Conservation (phyloP, 495 filamentous ascomycete genomes). For the Echria macrotheca region DNA sequence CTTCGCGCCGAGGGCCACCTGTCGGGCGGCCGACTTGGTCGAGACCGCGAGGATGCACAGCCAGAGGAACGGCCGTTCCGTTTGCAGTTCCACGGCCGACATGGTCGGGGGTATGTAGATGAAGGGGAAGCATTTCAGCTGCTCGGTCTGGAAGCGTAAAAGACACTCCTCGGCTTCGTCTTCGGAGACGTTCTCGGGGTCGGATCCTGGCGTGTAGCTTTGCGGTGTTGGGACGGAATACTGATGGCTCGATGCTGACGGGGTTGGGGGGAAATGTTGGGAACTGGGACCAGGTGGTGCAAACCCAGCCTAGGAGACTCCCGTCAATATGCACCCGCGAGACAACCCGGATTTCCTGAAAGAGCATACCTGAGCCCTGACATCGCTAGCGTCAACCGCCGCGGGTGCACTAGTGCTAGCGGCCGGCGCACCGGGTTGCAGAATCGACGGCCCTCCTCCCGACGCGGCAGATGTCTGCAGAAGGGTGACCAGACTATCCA, state of each 20-base stretch:
- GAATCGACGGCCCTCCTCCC: neutral
- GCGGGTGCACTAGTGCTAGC: neutral
- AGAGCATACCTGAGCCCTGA: too few relatives aligned
- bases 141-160: conserved; percentile 31
- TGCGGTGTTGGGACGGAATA: neutral
- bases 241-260: neutral
- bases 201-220: conserved; percentile 11
- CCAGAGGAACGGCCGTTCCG: conserved; percentile 48
- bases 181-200: conserved; percentile 14
- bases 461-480: conserved; percentile 26
- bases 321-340: too few relatives aligned
- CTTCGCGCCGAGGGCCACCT: conserved; percentile 31
- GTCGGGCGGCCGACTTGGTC: conserved; percentile 28
- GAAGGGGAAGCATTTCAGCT: conserved; percentile 39
- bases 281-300: too few relatives aligned
- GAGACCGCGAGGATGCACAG: conserved; percentile 44
- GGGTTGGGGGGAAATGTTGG: neutral
- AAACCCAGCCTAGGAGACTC: too few relatives aligned
- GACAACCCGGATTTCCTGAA: too few relatives aligned
- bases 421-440: neutral
- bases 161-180: conserved; percentile 38
- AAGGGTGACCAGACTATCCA: conserved; percentile 45
- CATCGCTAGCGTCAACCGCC: too few relatives aligned
- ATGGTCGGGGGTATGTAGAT: conserved; percentile 33
- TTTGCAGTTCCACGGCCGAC: conserved; percentile 40